Conservation (phyloP, 1,284 basidiomycete species). For the Amylostereum areolatum region DNA sequence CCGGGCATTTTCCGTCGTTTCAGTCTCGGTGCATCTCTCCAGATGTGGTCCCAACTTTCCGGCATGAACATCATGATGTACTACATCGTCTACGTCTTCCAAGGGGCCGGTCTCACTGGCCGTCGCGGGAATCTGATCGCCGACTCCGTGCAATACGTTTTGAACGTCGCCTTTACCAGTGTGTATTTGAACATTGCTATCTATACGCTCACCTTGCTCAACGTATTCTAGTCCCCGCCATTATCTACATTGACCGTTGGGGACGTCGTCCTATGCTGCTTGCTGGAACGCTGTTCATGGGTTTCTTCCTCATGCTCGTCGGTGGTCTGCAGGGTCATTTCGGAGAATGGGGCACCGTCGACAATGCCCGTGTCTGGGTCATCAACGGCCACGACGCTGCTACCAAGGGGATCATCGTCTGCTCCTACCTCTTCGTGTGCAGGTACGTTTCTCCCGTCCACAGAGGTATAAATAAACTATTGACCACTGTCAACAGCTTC, state of each 20-base stretch:
- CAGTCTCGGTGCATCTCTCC: slow-evolving; percentile 33
- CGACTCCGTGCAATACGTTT: slow-evolving; percentile 74
- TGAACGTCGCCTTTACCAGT: slow-evolving; percentile 61
- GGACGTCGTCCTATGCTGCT: slow-evolving; percentile 75
- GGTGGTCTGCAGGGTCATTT: slow-evolving; percentile 67
- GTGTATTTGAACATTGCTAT: slow-evolving; percentile 4
- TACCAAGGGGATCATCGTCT: slow-evolving; percentile 69
- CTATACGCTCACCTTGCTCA: neutral
- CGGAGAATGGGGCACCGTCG: slow-evolving; percentile 53
- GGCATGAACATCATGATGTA: slow-evolving; percentile 68
- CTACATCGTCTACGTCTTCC: slow-evolving; percentile 74
- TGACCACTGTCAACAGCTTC: slow-evolving; percentile 31
- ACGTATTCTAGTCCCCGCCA: slow-evolving; percentile 47
- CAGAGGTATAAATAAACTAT: too few relatives aligned
- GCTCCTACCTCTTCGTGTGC: slow-evolving; percentile 72
- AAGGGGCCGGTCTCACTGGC: slow-evolving; percentile 70
- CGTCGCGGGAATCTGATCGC: slow-evolving; percentile 67
- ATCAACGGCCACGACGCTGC: slow-evolving; percentile 47
- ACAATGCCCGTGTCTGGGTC: slow-evolving; percentile 49
- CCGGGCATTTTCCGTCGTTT: slow-evolving; percentile 40
- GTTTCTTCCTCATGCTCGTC: slow-evolving; percentile 71
- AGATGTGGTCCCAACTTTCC: slow-evolving; percentile 44
- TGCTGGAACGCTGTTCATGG: slow-evolving; percentile 61
- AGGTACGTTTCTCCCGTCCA: slow-evolving; percentile 19
- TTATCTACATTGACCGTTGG: slow-evolving; percentile 74